Evolutionary conservation across 495 filamentous ascomycete species (phyloP).

Genomic region (Daldinia decipiens): DNA sequence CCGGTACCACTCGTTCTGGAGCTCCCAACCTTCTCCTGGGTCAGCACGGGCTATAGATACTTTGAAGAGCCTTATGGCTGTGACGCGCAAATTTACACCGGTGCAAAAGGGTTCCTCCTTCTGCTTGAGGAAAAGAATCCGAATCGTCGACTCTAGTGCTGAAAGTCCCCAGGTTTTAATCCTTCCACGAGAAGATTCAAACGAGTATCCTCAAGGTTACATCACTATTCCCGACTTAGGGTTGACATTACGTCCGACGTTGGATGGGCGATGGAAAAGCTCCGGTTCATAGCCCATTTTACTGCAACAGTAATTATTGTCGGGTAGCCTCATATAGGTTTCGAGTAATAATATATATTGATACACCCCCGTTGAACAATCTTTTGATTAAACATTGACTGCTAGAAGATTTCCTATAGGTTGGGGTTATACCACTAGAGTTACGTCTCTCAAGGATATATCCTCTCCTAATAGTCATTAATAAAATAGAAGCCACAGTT

Average conservation of each 20-base stretch:
- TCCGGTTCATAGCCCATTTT: background rate
- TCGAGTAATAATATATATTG: background rate
- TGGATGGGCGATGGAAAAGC: background rate
- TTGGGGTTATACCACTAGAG: background rate
- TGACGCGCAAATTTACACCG: background rate
- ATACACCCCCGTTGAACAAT: background rate
- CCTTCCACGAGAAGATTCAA: background rate
- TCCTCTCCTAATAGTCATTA: background rate
- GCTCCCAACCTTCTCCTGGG: background rate
- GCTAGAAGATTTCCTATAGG: background rate
- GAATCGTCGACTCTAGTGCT: background rate
- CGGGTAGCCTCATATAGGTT: background rate
- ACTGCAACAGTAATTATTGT: background rate
- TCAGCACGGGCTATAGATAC: background rate
- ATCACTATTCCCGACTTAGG: background rate
- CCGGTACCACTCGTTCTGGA: background rate
- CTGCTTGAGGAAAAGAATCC: conserved; percentile 10
- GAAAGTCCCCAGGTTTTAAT: conserved; percentile 5
- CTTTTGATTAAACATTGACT: background rate
- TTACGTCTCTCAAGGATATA: background rate
- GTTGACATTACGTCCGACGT: background rate
- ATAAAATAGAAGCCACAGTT: background rate
- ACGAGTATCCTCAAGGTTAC: background rate
- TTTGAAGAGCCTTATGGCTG: background rate
- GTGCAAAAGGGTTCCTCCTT: background rate